A percentile compares a stretch with the other conserved stretches of the same genome.
These are phyloP conservation scores for Teunomyces barrocoloradensis DNA, from an alignment of 805 yeast genomes.

Conservation along the genomic window DNA sequence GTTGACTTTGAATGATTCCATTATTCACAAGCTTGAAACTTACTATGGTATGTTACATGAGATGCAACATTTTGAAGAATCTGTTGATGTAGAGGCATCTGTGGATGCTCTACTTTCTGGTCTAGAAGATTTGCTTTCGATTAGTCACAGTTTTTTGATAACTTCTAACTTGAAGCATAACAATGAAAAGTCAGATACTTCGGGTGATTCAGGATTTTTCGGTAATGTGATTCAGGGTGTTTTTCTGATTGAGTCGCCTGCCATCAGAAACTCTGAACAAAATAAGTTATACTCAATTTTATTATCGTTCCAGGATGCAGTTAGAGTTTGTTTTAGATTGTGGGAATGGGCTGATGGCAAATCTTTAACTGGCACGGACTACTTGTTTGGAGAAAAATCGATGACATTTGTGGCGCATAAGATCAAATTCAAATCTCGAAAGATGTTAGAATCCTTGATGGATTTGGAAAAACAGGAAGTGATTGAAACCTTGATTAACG, in stretches of 20 bases:
- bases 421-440: conserved; percentile 67
- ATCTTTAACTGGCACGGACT: conserved; percentile 10
- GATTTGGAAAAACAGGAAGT: conserved; percentile 70
- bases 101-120: conserved; percentile 54
- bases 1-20: conserved; percentile 50
- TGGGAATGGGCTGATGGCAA: conserved; percentile 69
- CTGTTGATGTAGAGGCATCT: conserved; percentile 39
- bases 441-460: conserved; percentile 61
- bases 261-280: conserved; percentile 47
- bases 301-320: conserved; percentile 62
- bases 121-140: conserved; percentile 60
- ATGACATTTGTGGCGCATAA: conserved; percentile 47
- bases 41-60: conserved; percentile 27
- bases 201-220: conserved; percentile 51
- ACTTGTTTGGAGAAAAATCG: conserved; percentile 22
- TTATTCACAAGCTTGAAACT: conserved; percentile 38
- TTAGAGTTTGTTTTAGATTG: conserved; percentile 52
- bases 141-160: conserved; percentile 53
- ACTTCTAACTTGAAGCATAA: conserved; percentile 27
- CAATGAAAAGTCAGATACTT: conserved; percentile 11
- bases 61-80: conserved; percentile 12
- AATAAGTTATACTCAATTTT: conserved; percentile 55
- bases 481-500: conserved; percentile 58
- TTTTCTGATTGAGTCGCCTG: conserved; percentile 67
- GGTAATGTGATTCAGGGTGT: conserved; percentile 76